Evolutionary conservation across 257 asterid species (phyloP), one percentile per base, ranked within the genome.

Genomic region (Salvia splendens): DNA sequence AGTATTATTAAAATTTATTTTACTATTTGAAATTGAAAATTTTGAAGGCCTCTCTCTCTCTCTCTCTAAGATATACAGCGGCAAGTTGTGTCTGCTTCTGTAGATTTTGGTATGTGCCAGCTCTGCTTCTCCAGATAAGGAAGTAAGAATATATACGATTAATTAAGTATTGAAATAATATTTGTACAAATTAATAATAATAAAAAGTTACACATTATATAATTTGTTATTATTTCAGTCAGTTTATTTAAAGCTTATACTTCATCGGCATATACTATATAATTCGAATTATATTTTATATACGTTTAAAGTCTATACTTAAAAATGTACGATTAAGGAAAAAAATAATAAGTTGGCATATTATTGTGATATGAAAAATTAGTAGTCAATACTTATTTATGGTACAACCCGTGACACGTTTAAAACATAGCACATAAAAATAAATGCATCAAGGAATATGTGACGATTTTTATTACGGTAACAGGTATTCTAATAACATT

Each of bases 11-110:
- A n/a, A n/a, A 36, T 68, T 64, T 55, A 47, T 36, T 68, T 64
- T 56, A 52, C 53, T 71, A 15, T 70, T 72, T 56, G 69, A 72
- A 67, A 77, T 66, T 77, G 75, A 63, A 76, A 72, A 77, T 66
- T 66, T 28, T 46, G 56, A 43, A 55, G 33, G 3, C 53, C 72
- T 15, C 68, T 60, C 74, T 48, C 57, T 72, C 53, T 63, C 66
- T 71, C 65, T 32, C 43, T 51, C 66, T 55, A 24, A 14, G 4
- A 12, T 43, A 46, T 53, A 63, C 48, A 65, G 61, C 36, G 65
- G 68, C 63, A 61, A 69, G 47, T 32, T 42, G 77, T 60, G 76
- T 73, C 46, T 74, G 71, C 66, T 69, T 74, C 24, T 66, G 50
- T 42, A 40, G 74, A 61, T 70, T 74, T 51, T 75, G 24, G 65